Conservation (phyloP, 352 stramenopile species). For the Pythium dissotocum region DNA sequence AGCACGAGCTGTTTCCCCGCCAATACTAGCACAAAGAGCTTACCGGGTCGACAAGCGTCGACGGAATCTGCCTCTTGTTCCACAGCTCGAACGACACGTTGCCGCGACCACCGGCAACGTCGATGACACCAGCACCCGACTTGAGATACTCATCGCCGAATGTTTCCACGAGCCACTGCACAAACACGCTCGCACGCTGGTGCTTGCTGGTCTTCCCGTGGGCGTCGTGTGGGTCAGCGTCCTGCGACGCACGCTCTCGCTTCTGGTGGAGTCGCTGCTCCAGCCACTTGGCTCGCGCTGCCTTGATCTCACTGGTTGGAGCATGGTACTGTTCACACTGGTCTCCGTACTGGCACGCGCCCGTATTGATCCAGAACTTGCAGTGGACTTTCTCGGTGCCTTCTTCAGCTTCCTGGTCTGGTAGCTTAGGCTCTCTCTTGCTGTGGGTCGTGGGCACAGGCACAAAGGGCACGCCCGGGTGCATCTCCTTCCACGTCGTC, state of each 20-base stretch:
- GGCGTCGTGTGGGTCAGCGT: conserved; percentile 63
- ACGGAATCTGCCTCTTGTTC: conserved; percentile 73
- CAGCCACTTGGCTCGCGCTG: conserved; percentile 57
- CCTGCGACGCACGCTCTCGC: conserved; percentile 49
- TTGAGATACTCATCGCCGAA: conserved; percentile 58
- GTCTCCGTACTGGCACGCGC: conserved; percentile 63
- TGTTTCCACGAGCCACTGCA: conserved; percentile 72
- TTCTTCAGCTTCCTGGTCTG: neutral
- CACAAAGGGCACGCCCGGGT: conserved; percentile 57
- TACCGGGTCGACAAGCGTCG: conserved; percentile 82
- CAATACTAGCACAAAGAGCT: neutral
- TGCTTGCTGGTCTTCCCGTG: conserved; percentile 75
- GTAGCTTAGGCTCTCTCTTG: neutral
- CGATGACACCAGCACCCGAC: conserved; percentile 61
- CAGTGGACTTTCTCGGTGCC: conserved; percentile 35
- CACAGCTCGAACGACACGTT: conserved; percentile 86
- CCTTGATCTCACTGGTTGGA: conserved; percentile 44
- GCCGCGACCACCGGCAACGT: conserved; percentile 80
- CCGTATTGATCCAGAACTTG: conserved; percentile 88
- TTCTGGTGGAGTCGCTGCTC: conserved; percentile 62
- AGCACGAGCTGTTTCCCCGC: neutral
- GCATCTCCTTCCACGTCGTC: conserved; percentile 51
- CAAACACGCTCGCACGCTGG: conserved; percentile 69
- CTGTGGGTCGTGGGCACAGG: conserved; percentile 46
- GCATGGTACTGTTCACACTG: conserved; percentile 70